phyloP scores from a whole-genome alignment of 2,329 filamentous ascomycete species.

The Chaetomiaceae sp. region DNA sequence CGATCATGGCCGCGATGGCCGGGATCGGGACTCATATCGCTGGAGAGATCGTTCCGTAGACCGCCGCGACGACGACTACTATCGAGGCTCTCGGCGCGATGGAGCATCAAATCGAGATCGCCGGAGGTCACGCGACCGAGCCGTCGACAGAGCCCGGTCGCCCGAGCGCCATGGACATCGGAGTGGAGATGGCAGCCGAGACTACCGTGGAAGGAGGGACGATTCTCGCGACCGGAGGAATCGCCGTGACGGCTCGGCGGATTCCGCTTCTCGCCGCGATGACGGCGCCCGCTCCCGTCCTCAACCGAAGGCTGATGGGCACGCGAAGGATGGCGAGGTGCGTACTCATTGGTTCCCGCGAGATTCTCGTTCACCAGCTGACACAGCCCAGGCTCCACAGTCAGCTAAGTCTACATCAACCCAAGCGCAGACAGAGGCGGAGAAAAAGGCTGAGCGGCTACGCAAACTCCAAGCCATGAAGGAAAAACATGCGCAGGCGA shows the following conservation, averaged over 20 bases:
- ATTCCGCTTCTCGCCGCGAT: conserved; percentile 63
- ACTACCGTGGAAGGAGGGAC: conserved; percentile 66
- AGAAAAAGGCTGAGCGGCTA: conserved; percentile 74
- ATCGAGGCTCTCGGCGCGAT: conserved; percentile 59
- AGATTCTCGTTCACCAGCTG: conserved; percentile 17
- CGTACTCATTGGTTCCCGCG: conserved; percentile 31
- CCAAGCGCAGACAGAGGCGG: conserved; percentile 58
- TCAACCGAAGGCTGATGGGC: conserved; percentile 43
- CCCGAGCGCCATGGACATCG: conserved; percentile 53
- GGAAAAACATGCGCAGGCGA: conserved; percentile 74
- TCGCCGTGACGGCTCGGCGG: conserved; percentile 66
- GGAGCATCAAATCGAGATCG: conserved; percentile 50
- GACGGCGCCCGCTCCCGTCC: conserved; percentile 57
- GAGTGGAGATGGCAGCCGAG: conserved; percentile 61
- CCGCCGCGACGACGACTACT: conserved; percentile 61
- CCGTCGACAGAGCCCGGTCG: conserved; percentile 55
- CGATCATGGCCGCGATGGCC: conserved; percentile 33
- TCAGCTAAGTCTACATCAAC: conserved; percentile 49
- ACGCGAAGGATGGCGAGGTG: conserved; percentile 55
- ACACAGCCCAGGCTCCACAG: conserved; percentile 36
- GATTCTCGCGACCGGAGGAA: conserved; percentile 65
- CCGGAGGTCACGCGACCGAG: conserved; percentile 59
- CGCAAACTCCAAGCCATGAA: conserved; percentile 90
- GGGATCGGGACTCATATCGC: conserved; percentile 54
- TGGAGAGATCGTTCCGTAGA: conserved; percentile 68